A percentile compares a stretch with the other conserved stretches of the same genome.
phyloP scores from a whole-genome alignment of 148 eudicot species.

The Camellia lanceoleosa region DNA sequence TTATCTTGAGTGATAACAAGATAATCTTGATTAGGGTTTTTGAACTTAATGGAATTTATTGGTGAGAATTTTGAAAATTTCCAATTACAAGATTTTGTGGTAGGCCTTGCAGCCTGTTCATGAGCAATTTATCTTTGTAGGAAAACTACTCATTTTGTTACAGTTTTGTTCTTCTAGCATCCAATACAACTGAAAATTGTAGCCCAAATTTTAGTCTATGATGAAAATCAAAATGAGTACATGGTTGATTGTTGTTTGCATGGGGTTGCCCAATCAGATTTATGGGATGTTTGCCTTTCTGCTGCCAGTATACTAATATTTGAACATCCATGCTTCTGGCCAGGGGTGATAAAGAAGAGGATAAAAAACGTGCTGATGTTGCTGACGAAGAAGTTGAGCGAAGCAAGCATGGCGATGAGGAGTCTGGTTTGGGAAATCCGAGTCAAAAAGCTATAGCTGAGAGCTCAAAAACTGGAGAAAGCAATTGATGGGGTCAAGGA shows the following conservation, averaged over 20 bases:
- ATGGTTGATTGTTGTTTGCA: background rate
- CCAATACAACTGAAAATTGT: background rate
- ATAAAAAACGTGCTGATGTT: slow-evolving; percentile 32
- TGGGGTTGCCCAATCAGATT: background rate
- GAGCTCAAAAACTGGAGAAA: slow-evolving; percentile 23
- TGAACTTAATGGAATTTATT: background rate
- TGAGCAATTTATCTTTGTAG: too few relatives aligned
- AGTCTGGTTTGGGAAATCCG: slow-evolving; percentile 21
- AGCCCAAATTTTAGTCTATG: too few relatives aligned
- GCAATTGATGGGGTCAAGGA: too few relatives aligned
- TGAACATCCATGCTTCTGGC: background rate
- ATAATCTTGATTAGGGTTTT: background rate
- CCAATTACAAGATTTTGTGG: background rate
- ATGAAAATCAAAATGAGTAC: background rate
- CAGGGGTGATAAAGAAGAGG: slow-evolving; percentile 60
- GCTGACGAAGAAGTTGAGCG: slow-evolving; percentile 29
- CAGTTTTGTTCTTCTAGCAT: too few relatives aligned
- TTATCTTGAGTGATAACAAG: slow-evolving; percentile 1
- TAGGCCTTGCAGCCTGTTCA: background rate
- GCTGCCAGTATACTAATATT: background rate
- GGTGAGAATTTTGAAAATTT: background rate
- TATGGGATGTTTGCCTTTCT: background rate
- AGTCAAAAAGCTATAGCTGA: slow-evolving; percentile 14
- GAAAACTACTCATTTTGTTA: too few relatives aligned
- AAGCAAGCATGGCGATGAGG: slow-evolving; percentile 48